Percentiles rank a stretch among this genome's conserved stretches.
Evolutionary conservation across 1,284 basidiomycete genomes (phyloP).

Genomic region (Ceratobasidium sp.): DNA sequence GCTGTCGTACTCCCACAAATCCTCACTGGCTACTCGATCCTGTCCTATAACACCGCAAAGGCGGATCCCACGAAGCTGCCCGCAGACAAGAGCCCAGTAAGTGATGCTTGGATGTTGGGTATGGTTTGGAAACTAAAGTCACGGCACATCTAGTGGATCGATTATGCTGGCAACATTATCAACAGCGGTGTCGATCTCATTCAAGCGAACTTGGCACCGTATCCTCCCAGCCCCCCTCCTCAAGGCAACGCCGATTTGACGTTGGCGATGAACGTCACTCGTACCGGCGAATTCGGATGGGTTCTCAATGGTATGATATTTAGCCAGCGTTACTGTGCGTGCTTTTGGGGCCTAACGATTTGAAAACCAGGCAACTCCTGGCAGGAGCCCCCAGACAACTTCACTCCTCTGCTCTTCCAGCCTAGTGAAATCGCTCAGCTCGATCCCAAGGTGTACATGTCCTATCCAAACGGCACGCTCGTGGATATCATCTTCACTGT

Average conservation of each 20-base stretch:
- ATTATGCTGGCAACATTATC: slow-evolving; percentile 45
- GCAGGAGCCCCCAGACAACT: slow-evolving; percentile 2
- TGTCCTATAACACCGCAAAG: slow-evolving; percentile 36
- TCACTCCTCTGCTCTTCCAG: slow-evolving; percentile 29
- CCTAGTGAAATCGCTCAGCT: slow-evolving; percentile 21
- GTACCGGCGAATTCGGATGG: slow-evolving; percentile 26
- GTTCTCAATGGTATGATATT: slow-evolving; percentile 31
- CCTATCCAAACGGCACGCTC: slow-evolving; percentile 25
- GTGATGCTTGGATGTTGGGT: not conserved
- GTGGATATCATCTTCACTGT: slow-evolving; percentile 40
- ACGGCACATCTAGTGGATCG: slow-evolving; percentile 19
- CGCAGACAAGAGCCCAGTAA: slow-evolving; percentile 19
- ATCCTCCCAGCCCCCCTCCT: slow-evolving; percentile 31
- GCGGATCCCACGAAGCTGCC: slow-evolving; percentile 23
- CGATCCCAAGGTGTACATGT: slow-evolving; percentile 34
- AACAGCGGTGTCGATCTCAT: slow-evolving; percentile 15
- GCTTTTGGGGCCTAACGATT: not conserved
- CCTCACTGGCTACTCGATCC: slow-evolving; percentile 41
- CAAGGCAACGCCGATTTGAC: slow-evolving; percentile 31
- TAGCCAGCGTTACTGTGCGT: not conserved
- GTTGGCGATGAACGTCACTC: slow-evolving; percentile 12
- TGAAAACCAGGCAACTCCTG: not conserved
- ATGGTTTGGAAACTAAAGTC: too few relatives aligned
- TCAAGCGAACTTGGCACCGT: slow-evolving; percentile 24
- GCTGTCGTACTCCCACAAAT: slow-evolving; percentile 39